Evolutionary conservation across 2,329 filamentous ascomycete genomes (phyloP).

Genomic region (Parastagonospora nodorum): DNA sequence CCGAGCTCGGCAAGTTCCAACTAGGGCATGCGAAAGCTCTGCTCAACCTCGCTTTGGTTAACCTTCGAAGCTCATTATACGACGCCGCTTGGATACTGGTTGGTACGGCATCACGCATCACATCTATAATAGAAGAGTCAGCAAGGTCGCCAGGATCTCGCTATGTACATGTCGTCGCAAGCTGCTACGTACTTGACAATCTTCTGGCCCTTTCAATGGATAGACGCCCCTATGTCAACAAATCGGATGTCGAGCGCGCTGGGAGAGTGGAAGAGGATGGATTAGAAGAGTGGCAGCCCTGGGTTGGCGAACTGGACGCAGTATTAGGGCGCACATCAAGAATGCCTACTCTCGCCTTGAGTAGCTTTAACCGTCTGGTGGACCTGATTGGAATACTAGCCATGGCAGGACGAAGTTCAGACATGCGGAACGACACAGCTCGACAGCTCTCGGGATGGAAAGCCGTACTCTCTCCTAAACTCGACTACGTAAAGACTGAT

Average conservation of each 20-base stretch:
- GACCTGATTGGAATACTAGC: slow-evolving; percentile 33
- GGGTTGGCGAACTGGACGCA: slow-evolving; percentile 60
- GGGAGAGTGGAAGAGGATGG: slow-evolving; percentile 66
- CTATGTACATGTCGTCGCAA: slow-evolving; percentile 54
- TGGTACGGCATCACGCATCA: slow-evolving; percentile 64
- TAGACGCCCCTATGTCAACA: slow-evolving; percentile 56
- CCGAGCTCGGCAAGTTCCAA: slow-evolving; percentile 34
- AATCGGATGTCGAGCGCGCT: slow-evolving; percentile 52
- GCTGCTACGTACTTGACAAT: slow-evolving; percentile 67
- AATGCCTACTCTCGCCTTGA: slow-evolving; percentile 50
- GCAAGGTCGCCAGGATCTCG: slow-evolving; percentile 35
- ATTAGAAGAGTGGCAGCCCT: slow-evolving; percentile 75
- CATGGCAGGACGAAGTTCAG: slow-evolving; percentile 12
- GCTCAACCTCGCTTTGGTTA: slow-evolving; percentile 62
- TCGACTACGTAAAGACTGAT: slow-evolving; percentile 29
- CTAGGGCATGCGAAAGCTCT: slow-evolving; percentile 49
- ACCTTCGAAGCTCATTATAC: slow-evolving; percentile 62
- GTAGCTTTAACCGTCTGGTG: slow-evolving; percentile 59
- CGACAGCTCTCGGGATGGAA: slow-evolving; percentile 47
- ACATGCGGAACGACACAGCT: slow-evolving; percentile 27
- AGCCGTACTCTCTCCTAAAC: slow-evolving; percentile 26
- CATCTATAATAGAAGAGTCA: slow-evolving; percentile 47
- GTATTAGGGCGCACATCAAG: slow-evolving; percentile 11
- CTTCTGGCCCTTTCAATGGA: slow-evolving; percentile 58
- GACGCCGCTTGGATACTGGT: slow-evolving; percentile 67